A percentile compares a stretch with the other conserved stretches of the same genome.
phyloP scores from a whole-genome alignment of 306 rosid genomes.

The Glycine latifolia region DNA sequence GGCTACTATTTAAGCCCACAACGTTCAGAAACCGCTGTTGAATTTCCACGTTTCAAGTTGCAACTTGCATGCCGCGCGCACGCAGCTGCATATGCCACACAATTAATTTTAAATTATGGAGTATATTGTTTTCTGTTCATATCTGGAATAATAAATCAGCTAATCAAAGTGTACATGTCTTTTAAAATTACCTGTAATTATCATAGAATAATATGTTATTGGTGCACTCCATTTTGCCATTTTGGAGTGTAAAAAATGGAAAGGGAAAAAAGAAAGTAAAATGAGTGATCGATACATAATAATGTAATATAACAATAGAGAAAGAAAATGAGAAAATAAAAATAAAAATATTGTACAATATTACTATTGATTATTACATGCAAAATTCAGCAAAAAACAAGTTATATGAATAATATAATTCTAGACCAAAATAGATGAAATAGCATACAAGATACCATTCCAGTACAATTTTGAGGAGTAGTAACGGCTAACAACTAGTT shows the following conservation, averaged over 20 bases:
- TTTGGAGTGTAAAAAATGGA: not conserved
- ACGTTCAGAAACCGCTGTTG: not conserved
- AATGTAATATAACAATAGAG: not conserved
- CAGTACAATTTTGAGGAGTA: slow-evolving; percentile 33
- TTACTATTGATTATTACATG: not conserved
- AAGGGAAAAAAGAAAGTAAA: not conserved
- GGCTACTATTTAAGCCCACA: not conserved
- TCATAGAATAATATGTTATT: not conserved
- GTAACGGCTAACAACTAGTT: not conserved
- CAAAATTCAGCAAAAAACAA: not conserved
- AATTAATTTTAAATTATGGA: not conserved
- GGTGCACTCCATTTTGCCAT: not conserved
- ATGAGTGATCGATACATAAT: too few relatives aligned
- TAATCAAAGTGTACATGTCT: not conserved
- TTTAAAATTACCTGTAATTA: not conserved
- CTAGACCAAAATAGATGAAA: not conserved
- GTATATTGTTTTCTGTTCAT: too few relatives aligned
- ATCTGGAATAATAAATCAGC: not conserved
- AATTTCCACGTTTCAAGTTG: not conserved
- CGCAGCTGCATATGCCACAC: not conserved
- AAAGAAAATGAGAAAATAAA: not conserved
- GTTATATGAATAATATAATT: not conserved
- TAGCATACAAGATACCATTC: slow-evolving; percentile 40
- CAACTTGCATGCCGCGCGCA: too few relatives aligned
- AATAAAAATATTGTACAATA: not conserved